Base-by-base conservation (phyloP, 2,329 filamentous ascomycete species). In the Penicillium verrucosum region DNA sequence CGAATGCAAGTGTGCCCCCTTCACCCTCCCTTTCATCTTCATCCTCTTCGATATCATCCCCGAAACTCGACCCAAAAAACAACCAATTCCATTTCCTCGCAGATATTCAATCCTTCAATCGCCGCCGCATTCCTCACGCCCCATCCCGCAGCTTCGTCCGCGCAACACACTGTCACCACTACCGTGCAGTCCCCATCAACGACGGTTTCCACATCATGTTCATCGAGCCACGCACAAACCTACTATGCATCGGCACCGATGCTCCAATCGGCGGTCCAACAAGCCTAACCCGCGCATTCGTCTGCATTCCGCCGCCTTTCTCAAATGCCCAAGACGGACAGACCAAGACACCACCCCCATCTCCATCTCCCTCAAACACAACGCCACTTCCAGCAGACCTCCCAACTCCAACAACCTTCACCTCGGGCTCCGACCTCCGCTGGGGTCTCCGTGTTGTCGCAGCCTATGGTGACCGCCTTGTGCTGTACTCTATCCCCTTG, bases 171-270 rank as follows among this genome's bases (percentile, higher is more conserved):
- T 79, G 79, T 34, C 84, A 88, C 64, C 84, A 88, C 63, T 87
- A 85, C 64, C 81, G 80, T 44, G 85, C 85, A 2, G 73, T 87
- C 12, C 86, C 87, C 4, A 69, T 89, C 38, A 86, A 83, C 59
- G 87, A 89, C 67, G 85, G 86, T 1, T 75, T 82, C 54, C 85
- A 89, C 62, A 77, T 89, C 36, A 71, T 89, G 5, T 89, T 87
- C 67, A 84, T 83, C 7, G 85, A 89, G 65, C 85, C 85, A 5
- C 70, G 71, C 11, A 82, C 78, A 1, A 80, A 79, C 10, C 70
- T 78, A 9, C 77, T 89, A 7, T 86, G 81, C 58, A 72, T 89
- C 16, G 86, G 86, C 4, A 83, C 78, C 44, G 84, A 88, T 73
- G 81, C 82, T 0, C 83, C 84, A 1, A 73, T 84, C 18, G 77